Conservation (phyloP, 768 basidiomycete species). For the Phlegmacium glaucopus region DNA sequence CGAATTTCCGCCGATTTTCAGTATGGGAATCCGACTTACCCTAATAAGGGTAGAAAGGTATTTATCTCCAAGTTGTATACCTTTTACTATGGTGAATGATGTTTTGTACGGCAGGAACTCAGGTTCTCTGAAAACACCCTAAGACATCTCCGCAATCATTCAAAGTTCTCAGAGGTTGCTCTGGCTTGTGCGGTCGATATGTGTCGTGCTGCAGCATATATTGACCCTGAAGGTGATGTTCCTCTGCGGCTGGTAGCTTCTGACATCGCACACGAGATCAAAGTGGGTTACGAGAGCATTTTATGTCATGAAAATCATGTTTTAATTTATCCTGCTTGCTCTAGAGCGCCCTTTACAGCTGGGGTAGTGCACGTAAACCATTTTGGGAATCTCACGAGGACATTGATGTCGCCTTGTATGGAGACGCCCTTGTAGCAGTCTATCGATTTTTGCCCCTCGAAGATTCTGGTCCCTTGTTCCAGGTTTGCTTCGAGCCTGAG, state of each 20-base stretch:
- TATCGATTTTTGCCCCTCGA: conserved; percentile 67
- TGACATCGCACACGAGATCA: conserved; percentile 79
- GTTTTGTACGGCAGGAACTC: conserved; percentile 34
- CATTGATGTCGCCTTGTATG: conserved; percentile 73
- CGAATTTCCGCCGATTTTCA: conserved; percentile 59
- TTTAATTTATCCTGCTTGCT: background rate
- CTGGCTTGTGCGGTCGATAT: conserved; percentile 75
- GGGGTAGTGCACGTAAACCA: conserved; percentile 43
- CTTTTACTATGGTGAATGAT: background rate
- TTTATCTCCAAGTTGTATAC: background rate
- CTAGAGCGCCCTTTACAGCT: conserved; percentile 30
- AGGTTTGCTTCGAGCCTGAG: conserved; percentile 67
- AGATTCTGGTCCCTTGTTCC: conserved; percentile 59
- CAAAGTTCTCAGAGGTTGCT: conserved; percentile 63
- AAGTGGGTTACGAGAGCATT: conserved; percentile 49
- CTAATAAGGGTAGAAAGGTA: conserved; percentile 39
- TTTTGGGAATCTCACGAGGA: conserved; percentile 74
- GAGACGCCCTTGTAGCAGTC: conserved; percentile 68
- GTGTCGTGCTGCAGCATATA: conserved; percentile 65
- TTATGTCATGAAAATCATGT: background rate
- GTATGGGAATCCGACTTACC: conserved; percentile 17
- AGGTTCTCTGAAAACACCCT: conserved; percentile 62
- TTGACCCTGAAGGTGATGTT: conserved; percentile 47
- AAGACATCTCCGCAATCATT: conserved; percentile 50
- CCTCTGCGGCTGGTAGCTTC: conserved; percentile 62